A percentile compares a stretch with the other conserved stretches of the same genome.
phyloP scores from a whole-genome alignment of 805 yeast species.

The Pichia sporocuriosa region DNA sequence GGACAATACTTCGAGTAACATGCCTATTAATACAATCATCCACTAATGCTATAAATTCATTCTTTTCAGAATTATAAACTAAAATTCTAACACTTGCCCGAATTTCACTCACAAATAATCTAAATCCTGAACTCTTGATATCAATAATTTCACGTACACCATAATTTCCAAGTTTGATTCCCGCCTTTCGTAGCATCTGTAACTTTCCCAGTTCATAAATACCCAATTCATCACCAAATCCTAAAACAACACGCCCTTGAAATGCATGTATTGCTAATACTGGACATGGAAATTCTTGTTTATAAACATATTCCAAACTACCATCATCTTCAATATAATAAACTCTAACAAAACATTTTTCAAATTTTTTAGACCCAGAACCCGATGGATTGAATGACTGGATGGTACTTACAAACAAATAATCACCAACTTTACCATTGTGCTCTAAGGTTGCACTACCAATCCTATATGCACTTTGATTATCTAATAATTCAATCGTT shows the following conservation, averaged over 20 bases:
- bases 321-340: slow-evolving; percentile 33
- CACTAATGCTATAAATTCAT: slow-evolving; percentile 54
- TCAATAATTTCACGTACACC: slow-evolving; percentile 40
- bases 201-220: slow-evolving; percentile 71
- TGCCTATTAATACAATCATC: slow-evolving; percentile 68
- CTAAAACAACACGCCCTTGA: slow-evolving; percentile 55
- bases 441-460: slow-evolving; percentile 28
- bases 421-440: slow-evolving; percentile 25
- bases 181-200: slow-evolving; percentile 67
- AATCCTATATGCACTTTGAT: slow-evolving; percentile 38
- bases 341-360: slow-evolving; percentile 30
- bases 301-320: slow-evolving; percentile 47
- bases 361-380: slow-evolving; percentile 8
- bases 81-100: slow-evolving; percentile 56
- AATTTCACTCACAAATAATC: slow-evolving; percentile 68
- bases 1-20: slow-evolving; percentile 47
- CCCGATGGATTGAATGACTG: slow-evolving; percentile 28
- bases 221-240: slow-evolving; percentile 45
- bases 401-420: slow-evolving; percentile 43
- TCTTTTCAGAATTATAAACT: slow-evolving; percentile 40
- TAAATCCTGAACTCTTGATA: slow-evolving; percentile 46
- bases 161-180: slow-evolving; percentile 36
- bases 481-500: slow-evolving; percentile 35
- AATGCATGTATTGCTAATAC: slow-evolving; percentile 48
- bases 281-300: slow-evolving; percentile 45